Evolutionary conservation across 163 green algal genomes (phyloP).

Genomic region (Picocystis sp.): DNA sequence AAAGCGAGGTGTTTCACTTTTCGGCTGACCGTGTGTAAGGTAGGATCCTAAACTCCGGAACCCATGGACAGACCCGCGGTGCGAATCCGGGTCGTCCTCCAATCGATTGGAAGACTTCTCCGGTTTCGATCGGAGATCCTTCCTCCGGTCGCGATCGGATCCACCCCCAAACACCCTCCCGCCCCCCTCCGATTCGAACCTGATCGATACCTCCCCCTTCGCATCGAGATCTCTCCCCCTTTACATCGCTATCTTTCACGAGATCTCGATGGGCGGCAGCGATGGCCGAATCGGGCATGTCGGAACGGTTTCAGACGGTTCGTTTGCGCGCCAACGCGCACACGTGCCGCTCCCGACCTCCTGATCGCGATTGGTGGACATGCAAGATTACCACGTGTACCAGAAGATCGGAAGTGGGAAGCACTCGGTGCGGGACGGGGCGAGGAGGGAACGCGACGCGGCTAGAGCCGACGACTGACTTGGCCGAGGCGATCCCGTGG

Average conservation of each 20-base stretch:
- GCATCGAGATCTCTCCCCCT: not conserved
- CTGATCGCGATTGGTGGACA: not conserved
- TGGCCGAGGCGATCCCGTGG: not conserved
- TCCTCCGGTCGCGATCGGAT: too few relatives aligned
- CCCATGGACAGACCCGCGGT: too few relatives aligned
- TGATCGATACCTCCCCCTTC: not conserved
- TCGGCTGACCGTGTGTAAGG: too few relatives aligned
- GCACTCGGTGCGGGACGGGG: slow-evolving; percentile 34
- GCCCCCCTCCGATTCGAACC: too few relatives aligned
- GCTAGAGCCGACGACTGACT: not conserved
- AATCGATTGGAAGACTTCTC: too few relatives aligned
- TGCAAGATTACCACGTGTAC: slow-evolving; percentile 34
- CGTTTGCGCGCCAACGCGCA: not conserved
- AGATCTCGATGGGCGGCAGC: not conserved
- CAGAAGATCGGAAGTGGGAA: slow-evolving; percentile 72
- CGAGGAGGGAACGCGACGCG: not conserved
- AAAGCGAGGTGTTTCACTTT: too few relatives aligned
- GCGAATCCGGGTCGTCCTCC: too few relatives aligned
- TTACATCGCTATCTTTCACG: not conserved
- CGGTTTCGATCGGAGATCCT: too few relatives aligned
- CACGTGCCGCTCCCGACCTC: not conserved
- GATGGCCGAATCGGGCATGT: not conserved
- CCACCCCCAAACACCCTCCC: too few relatives aligned
- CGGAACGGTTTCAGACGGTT: not conserved
- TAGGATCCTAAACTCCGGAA: too few relatives aligned